Evolutionary conservation across 2,329 filamentous ascomycete genomes (phyloP).

Genomic region (Xylariaceae sp.): DNA sequence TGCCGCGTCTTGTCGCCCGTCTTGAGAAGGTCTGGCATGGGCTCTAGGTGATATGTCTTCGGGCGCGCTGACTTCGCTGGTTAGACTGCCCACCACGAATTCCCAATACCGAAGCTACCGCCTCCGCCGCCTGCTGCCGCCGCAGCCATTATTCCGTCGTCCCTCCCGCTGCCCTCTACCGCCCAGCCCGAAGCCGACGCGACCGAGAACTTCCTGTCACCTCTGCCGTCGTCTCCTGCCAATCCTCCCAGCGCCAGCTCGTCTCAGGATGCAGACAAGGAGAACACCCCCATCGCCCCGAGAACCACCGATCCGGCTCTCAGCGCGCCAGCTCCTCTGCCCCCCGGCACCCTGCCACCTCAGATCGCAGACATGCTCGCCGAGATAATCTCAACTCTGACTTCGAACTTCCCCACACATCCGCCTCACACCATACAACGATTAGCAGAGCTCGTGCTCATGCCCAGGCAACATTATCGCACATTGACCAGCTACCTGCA

Average conservation of each 20-base stretch:
- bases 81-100: slow-evolving; percentile 69
- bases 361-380: slow-evolving; percentile 56
- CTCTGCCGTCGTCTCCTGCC: slow-evolving; percentile 37
- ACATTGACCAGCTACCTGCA: slow-evolving; percentile 79
- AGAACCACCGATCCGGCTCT: slow-evolving; percentile 29
- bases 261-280: slow-evolving; percentile 58
- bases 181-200: slow-evolving; percentile 27
- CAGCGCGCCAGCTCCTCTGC: slow-evolving; percentile 27
- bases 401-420: slow-evolving; percentile 58
- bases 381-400: slow-evolving; percentile 55
- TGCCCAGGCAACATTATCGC: slow-evolving; percentile 71
- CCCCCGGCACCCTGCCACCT: slow-evolving; percentile 47
- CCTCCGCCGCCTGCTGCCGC: slow-evolving; percentile 24
- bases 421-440: slow-evolving; percentile 93
- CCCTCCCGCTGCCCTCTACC: slow-evolving; percentile 29
- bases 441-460: slow-evolving; percentile 75
- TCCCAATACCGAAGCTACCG: slow-evolving; percentile 60
- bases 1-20: slow-evolving; percentile 28
- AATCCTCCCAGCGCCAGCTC: slow-evolving; percentile 28
- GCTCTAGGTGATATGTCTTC: slow-evolving; percentile 1
- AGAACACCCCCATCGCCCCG: slow-evolving; percentile 41
- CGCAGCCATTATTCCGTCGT: slow-evolving; percentile 16
- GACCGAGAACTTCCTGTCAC: slow-evolving; percentile 36
- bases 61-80: slow-evolving; percentile 5
- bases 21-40: slow-evolving; percentile 42